phyloP scores from a whole-genome alignment of 345 rosid species.

The Microthlaspi erraticum region DNA sequence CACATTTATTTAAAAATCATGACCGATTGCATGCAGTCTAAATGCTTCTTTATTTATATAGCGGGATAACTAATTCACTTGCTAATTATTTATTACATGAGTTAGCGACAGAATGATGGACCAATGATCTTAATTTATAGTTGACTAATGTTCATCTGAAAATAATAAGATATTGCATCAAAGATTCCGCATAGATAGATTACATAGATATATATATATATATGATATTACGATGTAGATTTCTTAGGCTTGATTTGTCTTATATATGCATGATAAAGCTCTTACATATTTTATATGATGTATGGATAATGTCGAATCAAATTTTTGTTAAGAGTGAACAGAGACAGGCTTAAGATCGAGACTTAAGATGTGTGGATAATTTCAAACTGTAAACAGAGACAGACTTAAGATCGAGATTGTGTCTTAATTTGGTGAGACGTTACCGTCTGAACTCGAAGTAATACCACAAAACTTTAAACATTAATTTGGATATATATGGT shows the following conservation, averaged over 20 bases:
- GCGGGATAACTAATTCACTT: neutral
- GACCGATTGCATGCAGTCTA: neutral
- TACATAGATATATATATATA: neutral
- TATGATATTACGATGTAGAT: neutral
- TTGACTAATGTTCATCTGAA: constrained; percentile 24
- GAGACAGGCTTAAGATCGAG: too few relatives aligned
- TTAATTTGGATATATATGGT: constrained; percentile 22
- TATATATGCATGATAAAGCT: constrained; percentile 20
- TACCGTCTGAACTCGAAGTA: constrained; percentile 22
- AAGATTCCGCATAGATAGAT: neutral
- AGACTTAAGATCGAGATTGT: constrained; percentile 13
- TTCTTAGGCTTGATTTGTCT: neutral
- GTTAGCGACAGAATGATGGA: neutral
- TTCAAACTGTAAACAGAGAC: constrained; percentile 9
- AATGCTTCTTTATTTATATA: neutral
- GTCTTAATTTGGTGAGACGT: constrained; percentile 25
- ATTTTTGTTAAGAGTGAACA: constrained; percentile 12
- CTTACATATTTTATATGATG: neutral
- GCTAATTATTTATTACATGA: neutral
- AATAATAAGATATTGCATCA: constrained; percentile 2
- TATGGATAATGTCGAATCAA: constrained; percentile 14
- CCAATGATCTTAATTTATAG: constrained; percentile 3
- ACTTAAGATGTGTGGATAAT: neutral
- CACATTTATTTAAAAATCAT: constrained; percentile 5
- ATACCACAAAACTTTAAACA: constrained; percentile 20